Evolutionary conservation across 2,329 filamentous ascomycete species (phyloP).

Genomic region (Cercospora brassicicola): DNA sequence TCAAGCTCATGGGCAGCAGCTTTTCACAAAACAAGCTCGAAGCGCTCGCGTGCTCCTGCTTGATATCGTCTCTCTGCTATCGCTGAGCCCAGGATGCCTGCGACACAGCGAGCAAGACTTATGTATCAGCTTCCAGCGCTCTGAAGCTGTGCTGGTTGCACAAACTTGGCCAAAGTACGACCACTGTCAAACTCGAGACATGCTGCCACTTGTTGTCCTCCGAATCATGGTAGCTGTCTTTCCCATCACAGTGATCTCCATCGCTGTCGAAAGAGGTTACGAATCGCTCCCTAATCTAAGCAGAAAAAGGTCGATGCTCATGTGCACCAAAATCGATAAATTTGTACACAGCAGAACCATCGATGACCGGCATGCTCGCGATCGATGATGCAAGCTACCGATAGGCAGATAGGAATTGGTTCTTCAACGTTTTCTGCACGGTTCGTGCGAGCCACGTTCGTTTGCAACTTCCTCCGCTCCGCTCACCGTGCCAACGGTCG

Average conservation of each 20-base stretch:
- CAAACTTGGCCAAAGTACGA: not conserved
- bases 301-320: not conserved
- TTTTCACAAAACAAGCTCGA: not conserved
- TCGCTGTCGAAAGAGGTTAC: not conserved
- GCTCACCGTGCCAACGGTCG: not conserved
- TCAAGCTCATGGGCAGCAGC: not conserved
- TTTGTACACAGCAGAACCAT: not conserved
- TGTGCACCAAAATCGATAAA: not conserved
- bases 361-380: slow-evolving; percentile 1
- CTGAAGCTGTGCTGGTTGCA: not conserved
- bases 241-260: not conserved
- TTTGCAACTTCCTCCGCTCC: not conserved
- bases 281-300: not conserved
- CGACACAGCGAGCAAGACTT: not conserved
- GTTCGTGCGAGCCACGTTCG: slow-evolving; percentile 1
- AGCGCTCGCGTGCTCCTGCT: not conserved
- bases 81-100: not conserved
- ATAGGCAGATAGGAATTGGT: not conserved
- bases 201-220: not conserved
- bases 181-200: not conserved
- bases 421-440: not conserved
- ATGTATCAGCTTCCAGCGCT: slow-evolving; percentile 3
- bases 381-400: slow-evolving; percentile 1
- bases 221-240: not conserved
- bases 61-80: not conserved